Conservation (phyloP, 495 filamentous ascomycete genomes). For the Daldinia loculata region DNA sequence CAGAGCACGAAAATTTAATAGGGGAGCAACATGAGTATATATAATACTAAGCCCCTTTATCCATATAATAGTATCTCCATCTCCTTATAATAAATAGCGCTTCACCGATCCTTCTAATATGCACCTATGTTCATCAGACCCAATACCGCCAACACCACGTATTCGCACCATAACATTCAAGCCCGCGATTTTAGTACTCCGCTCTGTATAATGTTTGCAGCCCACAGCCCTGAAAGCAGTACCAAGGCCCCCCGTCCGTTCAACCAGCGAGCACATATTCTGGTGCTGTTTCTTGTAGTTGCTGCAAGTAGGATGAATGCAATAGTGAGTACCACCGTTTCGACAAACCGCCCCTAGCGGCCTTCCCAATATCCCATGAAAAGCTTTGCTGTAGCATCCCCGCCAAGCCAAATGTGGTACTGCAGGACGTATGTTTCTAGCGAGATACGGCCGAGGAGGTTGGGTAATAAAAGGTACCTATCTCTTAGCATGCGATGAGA, state of each 20-base stretch:
- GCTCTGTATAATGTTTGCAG: neutral
- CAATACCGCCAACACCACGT: neutral
- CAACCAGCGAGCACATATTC: constrained; percentile 10
- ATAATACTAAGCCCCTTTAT: neutral
- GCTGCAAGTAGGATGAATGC: constrained; percentile 32
- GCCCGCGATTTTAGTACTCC: neutral
- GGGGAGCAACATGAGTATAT: neutral
- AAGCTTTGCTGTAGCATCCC: constrained; percentile 64
- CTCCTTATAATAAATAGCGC: neutral
- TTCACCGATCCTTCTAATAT: neutral
- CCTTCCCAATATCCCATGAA: constrained; percentile 53
- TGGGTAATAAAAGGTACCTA: constrained; percentile 55
- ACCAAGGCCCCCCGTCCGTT: constrained; percentile 11
- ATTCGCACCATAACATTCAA: neutral
- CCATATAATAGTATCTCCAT: neutral
- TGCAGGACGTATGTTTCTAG: constrained; percentile 69
- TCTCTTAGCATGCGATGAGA: constrained; percentile 51
- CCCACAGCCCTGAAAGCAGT: neutral
- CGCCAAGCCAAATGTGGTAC: constrained; percentile 70
- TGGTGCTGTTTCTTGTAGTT: constrained; percentile 19
- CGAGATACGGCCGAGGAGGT: constrained; percentile 63
- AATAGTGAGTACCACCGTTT: constrained; percentile 32
- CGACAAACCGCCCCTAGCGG: constrained; percentile 22
- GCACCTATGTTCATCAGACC: neutral
- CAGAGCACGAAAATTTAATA: neutral